Conservation (phyloP, 768 basidiomycete species). For the Tylopilus subfusipes region DNA sequence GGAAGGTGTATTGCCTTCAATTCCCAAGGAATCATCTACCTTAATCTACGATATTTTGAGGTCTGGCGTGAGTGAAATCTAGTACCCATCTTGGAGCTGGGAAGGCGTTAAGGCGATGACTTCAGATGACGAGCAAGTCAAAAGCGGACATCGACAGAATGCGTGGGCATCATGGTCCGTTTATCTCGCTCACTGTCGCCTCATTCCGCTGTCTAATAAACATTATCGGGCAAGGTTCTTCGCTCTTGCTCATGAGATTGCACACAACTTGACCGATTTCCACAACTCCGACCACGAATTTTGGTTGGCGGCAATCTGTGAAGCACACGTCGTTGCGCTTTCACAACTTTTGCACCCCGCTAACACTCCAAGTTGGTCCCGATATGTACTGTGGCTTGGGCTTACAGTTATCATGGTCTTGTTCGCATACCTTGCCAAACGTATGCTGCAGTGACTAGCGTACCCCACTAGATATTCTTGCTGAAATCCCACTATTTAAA, state of each 20-base stretch:
- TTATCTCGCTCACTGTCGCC: too few relatives aligned
- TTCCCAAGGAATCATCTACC: slow-evolving; percentile 73
- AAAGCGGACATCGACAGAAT: neutral
- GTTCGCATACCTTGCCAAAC: neutral
- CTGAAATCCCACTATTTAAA: neutral
- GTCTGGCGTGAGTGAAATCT: slow-evolving; percentile 54
- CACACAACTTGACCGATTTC: slow-evolving; percentile 77
- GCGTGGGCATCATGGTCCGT: neutral
- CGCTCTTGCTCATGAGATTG: slow-evolving; percentile 84
- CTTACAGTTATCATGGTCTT: neutral
- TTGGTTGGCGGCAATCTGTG: slow-evolving; percentile 85
- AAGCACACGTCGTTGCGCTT: slow-evolving; percentile 49
- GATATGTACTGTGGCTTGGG: neutral
- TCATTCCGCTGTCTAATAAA: neutral
- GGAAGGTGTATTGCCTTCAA: slow-evolving; percentile 91
- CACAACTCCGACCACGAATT: slow-evolving; percentile 91
- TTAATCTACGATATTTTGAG: slow-evolving; percentile 51
- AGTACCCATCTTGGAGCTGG: neutral
- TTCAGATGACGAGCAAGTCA: neutral
- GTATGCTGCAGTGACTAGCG: neutral
- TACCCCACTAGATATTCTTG: neutral
- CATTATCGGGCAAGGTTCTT: slow-evolving; percentile 53
- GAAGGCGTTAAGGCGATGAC: neutral
- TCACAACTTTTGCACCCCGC: slow-evolving; percentile 13
- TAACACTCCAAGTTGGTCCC: neutral